A percentile compares a stretch with the other conserved stretches of the same genome.
Conservation (phyloP, 2,329 filamentous ascomycete genomes). For the Hypoxylon sp. region DNA sequence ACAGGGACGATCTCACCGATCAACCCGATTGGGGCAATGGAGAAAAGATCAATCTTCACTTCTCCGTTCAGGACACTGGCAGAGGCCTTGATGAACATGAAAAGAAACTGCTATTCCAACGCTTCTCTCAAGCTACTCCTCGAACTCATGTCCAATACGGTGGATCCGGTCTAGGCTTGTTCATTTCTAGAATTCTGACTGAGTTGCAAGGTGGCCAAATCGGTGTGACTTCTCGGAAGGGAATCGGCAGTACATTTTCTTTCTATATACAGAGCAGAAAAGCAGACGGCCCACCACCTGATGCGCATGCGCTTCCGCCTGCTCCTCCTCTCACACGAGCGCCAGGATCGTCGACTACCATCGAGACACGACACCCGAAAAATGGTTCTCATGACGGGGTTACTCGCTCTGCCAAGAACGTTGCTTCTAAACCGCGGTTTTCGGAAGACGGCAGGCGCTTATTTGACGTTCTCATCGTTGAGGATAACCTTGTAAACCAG, state of each 20-base stretch:
- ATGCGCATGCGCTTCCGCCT: conserved; percentile 56
- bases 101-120: conserved; percentile 76
- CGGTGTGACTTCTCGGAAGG: conserved; percentile 77
- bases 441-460: conserved; percentile 55
- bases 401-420: conserved; percentile 30
- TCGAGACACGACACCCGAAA: conserved; percentile 52
- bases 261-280: conserved; percentile 81
- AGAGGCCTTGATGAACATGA: conserved; percentile 76
- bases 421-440: conserved; percentile 46
- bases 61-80: conserved; percentile 80
- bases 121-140: conserved; percentile 78
- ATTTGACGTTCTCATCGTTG: conserved; percentile 74
- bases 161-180: conserved; percentile 78
- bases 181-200: conserved; percentile 82
- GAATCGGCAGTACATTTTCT: conserved; percentile 80
- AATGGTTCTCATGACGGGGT: conserved; percentile 28
- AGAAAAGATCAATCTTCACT: conserved; percentile 79
- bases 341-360: conserved; percentile 55
- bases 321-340: conserved; percentile 51
- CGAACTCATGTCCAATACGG: conserved; percentile 81
- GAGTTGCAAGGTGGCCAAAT: conserved; percentile 85
- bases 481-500: conserved; percentile 79
- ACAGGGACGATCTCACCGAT: conserved; percentile 64
- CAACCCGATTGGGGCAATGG: conserved; percentile 79
- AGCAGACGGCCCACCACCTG: conserved; percentile 60